Conservation (phyloP, 306 rosid species). For the Cucurbita pepo region DNA sequence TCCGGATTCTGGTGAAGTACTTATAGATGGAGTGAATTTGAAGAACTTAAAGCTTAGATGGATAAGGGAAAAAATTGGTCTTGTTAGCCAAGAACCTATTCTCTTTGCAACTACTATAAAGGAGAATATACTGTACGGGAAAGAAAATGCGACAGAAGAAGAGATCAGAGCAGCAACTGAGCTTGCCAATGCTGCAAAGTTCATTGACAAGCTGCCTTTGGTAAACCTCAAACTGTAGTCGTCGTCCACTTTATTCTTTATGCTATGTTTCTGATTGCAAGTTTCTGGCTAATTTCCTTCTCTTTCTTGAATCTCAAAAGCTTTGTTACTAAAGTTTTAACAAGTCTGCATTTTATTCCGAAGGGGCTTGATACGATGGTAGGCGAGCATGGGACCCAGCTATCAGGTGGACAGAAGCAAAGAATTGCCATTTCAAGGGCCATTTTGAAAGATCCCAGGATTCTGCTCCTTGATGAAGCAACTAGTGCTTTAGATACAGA, state of each 20-base stretch:
- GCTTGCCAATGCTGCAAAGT: conserved; percentile 80
- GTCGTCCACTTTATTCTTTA: neutral
- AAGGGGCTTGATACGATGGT: conserved; percentile 75
- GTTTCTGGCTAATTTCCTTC: neutral
- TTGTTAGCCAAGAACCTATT: conserved; percentile 78
- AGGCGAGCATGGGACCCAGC: conserved; percentile 81
- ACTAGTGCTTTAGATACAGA: conserved; percentile 85
- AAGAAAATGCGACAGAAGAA: conserved; percentile 58
- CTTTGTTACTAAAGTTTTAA: neutral
- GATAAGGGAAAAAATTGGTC: conserved; percentile 71
- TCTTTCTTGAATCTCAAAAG: neutral
- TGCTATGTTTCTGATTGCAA: neutral
- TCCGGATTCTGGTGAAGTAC: conserved; percentile 68
- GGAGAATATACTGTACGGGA: conserved; percentile 70
- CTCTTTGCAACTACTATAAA: conserved; percentile 47
- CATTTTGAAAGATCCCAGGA: conserved; percentile 71
- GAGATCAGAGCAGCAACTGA: conserved; percentile 43
- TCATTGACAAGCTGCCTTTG: conserved; percentile 60
- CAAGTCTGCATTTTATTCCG: neutral
- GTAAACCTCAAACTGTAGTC: conserved; percentile 11
- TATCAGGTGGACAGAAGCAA: conserved; percentile 97
- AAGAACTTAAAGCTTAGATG: conserved; percentile 40
- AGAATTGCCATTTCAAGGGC: conserved; percentile 95
- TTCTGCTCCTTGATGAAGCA: conserved; percentile 89
- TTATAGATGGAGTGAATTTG: conserved; percentile 61